phyloP scores from a whole-genome alignment of 345 rosid genomes.

The Eucalyptus viminalis region DNA sequence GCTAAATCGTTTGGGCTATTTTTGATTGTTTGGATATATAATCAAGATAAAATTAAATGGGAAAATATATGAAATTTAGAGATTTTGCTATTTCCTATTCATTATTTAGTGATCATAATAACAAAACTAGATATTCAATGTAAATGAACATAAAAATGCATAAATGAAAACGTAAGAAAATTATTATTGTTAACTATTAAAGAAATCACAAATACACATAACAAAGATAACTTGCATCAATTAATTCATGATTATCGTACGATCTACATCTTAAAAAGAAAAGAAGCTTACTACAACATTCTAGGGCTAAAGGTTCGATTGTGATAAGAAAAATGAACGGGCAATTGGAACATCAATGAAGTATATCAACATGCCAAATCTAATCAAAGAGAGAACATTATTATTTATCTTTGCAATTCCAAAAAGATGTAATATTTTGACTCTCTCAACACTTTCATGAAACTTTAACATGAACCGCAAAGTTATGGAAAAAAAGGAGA shows the following conservation, averaged over 20 bases:
- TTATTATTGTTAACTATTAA: no score
- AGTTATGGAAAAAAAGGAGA: background rate
- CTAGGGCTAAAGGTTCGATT: background rate
- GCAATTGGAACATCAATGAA: background rate
- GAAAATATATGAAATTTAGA: no score
- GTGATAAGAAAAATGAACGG: background rate
- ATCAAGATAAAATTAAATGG: no score
- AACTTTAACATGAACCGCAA: background rate
- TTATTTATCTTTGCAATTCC: no score
- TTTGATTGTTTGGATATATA: fast-evolving
- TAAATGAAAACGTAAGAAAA: no score
- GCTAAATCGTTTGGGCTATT: fast-evolving
- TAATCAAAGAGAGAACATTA: no score
- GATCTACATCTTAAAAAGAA: background rate
- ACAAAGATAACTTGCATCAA: background rate
- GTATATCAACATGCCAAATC: background rate
- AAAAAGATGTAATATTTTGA: background rate
- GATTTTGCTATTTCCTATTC: background rate
- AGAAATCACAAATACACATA: background rate
- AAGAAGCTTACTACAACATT: no score
- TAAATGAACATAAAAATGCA: background rate
- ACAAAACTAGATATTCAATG: background rate
- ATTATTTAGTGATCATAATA: background rate
- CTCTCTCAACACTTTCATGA: background rate
- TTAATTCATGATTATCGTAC: background rate